Evolutionary conservation across 2,329 filamentous ascomycete species (phyloP).

Genomic region (Aspergillus sp.): DNA sequence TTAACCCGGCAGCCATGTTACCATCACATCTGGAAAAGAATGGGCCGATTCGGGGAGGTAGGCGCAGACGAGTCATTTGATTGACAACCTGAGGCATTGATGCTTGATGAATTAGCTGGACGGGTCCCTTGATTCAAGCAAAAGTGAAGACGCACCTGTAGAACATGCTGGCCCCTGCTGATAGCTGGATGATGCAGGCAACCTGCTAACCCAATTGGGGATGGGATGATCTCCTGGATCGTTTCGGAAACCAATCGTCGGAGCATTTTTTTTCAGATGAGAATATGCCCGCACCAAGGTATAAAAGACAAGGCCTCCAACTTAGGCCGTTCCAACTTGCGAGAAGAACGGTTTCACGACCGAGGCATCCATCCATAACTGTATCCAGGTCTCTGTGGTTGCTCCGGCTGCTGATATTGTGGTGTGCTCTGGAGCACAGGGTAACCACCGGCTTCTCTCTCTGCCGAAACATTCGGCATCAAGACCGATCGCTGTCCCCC

Average conservation of each 20-base stretch:
- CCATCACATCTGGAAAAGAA: background rate
- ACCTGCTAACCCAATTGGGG: background rate
- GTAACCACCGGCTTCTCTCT: conserved; percentile 15
- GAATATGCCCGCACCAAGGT: background rate
- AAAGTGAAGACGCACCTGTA: background rate
- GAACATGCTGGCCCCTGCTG: background rate
- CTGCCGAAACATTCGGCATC: conserved; percentile 14
- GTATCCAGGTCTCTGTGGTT: conserved; percentile 14
- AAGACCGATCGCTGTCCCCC: conserved; percentile 21
- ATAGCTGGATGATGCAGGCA: no score
- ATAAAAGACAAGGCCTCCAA: background rate
- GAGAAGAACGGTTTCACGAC: background rate
- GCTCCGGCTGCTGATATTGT: conserved; percentile 13
- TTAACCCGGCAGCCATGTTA: background rate
- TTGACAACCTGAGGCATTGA: background rate
- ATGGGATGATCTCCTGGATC: background rate
- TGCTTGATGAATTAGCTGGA: background rate
- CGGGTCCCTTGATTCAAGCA: background rate
- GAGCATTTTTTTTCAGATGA: background rate
- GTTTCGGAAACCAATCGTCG: background rate
- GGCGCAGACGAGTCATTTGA: background rate
- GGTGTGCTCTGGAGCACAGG: conserved; percentile 12
- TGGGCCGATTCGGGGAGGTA: background rate
- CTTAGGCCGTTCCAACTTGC: background rate
- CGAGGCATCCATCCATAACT: conserved; percentile 20